Evolutionary conservation across 2,329 filamentous ascomycete species (phyloP).

Genomic region (Diaporthe vexans): DNA sequence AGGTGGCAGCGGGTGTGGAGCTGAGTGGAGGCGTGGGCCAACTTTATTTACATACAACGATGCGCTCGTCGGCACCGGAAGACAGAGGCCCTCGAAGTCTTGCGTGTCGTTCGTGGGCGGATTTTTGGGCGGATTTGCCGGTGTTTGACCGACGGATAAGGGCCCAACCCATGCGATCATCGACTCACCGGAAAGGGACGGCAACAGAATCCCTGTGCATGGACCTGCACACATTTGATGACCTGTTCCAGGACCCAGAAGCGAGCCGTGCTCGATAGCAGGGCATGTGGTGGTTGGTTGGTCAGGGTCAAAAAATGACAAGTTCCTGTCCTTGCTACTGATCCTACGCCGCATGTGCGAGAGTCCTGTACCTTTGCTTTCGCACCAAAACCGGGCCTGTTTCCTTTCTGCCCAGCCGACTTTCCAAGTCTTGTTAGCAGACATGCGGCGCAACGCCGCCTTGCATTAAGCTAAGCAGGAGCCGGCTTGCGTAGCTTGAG

Average conservation of each 20-base stretch:
- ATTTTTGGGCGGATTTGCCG: neutral
- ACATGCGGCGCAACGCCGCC: neutral
- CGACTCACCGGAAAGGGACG: neutral
- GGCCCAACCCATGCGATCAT: neutral
- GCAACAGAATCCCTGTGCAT: neutral
- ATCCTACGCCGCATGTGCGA: neutral
- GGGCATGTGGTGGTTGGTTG: neutral
- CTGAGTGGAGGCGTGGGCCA: neutral
- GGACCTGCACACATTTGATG: neutral
- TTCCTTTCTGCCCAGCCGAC: neutral
- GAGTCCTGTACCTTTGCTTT: neutral
- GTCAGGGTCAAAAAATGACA: no score
- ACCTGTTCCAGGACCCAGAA: neutral
- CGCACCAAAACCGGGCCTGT: neutral
- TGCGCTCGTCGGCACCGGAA: neutral
- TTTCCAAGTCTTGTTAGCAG: neutral
- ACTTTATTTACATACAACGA: neutral
- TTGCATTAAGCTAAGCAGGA: neutral
- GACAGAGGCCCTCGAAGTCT: neutral
- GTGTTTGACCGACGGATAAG: neutral
- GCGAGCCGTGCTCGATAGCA: neutral
- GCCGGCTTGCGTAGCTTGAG: neutral
- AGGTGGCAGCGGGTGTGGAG: slow-evolving; percentile 1
- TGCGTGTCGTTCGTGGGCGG: neutral
- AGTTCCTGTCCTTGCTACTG: neutral